Base-by-base conservation (phyloP, 495 filamentous ascomycete species). In the Margaritispora aquatica region DNA sequence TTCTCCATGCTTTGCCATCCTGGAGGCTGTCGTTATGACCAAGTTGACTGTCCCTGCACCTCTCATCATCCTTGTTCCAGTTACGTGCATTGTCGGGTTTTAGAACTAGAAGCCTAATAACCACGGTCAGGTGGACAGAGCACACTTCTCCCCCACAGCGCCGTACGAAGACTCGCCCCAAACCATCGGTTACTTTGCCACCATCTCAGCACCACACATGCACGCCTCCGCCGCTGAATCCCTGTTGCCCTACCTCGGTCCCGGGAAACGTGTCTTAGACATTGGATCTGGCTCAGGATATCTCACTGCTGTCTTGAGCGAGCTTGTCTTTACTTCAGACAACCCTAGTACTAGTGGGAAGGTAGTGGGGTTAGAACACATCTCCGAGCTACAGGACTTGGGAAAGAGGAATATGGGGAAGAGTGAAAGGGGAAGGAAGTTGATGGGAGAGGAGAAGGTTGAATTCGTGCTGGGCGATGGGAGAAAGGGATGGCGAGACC, bases 141-240 rank as follows among this genome's bases (percentile, higher is more conserved):
- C 84, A 1, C 84, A 97, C 73, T 98, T 92, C 77, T 80, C 84
- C 20, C 80, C 82, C 49, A 52, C 67, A 4, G 55, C 66, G 4
- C 82, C 94, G 1, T 98, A 97, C 75, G 82, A 89, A 54, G 94
- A 98, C 79, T 89, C 85, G 23, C 94, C 94, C 9, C 93, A 97
- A 71, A 68, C 82, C 57, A 97, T 98, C 73, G 93, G 95, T 54
- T 83, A 89, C 71, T 64, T 70, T 17, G 94, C 94, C 54, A 98
- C 95, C 54, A 98, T 98, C 64, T 92, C 88, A 26, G 94, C 94
- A 21, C 94, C 94, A 19, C 94, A 98, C 78, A 98, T 98, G 90
- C 94, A 98, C 74, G 93, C 89, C 68, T 78, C 84, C 31, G 88
- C 88, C 31, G 79, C 81, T 53, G 86, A 90, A 71, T 78, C 83